phyloP scores from a whole-genome alignment of 1,284 basidiomycete species.

The Boletus semigastroideus region DNA sequence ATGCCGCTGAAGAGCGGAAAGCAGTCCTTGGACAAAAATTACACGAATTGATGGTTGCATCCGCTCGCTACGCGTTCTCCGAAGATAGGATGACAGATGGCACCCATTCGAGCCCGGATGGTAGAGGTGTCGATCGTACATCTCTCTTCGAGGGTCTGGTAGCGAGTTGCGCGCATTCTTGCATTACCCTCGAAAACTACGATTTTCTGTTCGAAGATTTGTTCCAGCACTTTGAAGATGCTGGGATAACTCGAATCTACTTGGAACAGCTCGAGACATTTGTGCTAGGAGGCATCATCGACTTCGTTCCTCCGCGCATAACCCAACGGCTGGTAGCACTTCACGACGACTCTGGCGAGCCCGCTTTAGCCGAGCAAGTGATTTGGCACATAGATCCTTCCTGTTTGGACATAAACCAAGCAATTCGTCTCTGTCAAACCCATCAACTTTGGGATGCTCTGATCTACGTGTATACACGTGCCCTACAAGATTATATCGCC shows the following conservation, averaged over 20 bases:
- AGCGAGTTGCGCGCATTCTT: conserved; percentile 77
- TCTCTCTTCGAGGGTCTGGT: conserved; percentile 89
- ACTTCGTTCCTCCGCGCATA: conserved; percentile 80
- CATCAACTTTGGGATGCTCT: conserved; percentile 91
- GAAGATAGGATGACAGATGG: conserved; percentile 90
- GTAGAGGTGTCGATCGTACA: conserved; percentile 91
- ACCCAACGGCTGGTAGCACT: conserved; percentile 83
- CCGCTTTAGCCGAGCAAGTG: conserved; percentile 80
- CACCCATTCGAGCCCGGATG: conserved; percentile 80
- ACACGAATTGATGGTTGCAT: conserved; percentile 83
- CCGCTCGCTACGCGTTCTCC: conserved; percentile 88
- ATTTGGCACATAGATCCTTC: conserved; percentile 96
- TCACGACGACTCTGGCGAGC: conserved; percentile 72
- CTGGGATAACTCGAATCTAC: conserved; percentile 88
- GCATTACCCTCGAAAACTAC: conserved; percentile 76
- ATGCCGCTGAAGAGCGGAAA: conserved; percentile 56
- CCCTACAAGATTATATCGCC: conserved; percentile 85
- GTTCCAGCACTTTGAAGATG: conserved; percentile 86
- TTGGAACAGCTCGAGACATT: conserved; percentile 83
- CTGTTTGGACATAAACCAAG: conserved; percentile 93
- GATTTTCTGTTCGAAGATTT: conserved; percentile 92
- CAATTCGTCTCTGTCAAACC: conserved; percentile 80
- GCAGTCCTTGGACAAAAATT: conserved; percentile 76
- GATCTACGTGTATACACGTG: conserved; percentile 90
- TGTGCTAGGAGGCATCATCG: conserved; percentile 75